These are phyloP conservation scores for Aspergillus sclerotiicarbonarius DNA, from an alignment of 495 filamentous ascomycete genomes.

Conservation along the genomic window DNA sequence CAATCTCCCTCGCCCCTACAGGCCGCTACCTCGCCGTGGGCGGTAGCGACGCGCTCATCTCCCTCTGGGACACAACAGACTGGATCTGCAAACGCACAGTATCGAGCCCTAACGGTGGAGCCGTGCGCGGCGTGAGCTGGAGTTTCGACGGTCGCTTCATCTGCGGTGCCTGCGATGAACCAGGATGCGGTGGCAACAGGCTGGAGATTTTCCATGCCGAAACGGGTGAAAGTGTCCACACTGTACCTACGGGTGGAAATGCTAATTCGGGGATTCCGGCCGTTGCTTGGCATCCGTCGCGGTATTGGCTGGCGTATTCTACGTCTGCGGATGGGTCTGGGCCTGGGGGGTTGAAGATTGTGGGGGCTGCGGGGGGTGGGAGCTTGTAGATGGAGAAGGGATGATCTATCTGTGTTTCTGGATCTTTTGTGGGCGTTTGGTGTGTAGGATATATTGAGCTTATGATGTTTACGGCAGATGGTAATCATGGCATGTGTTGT, in stretches of 20 bases:
- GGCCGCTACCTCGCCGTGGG: constrained; percentile 83
- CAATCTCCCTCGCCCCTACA: constrained; percentile 69
- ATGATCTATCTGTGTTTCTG: background rate
- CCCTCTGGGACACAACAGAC: constrained; percentile 88
- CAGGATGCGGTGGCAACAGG: constrained; percentile 43
- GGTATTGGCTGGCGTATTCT: constrained; percentile 90
- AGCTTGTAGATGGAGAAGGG: constrained; percentile 23
- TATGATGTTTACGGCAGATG: background rate
- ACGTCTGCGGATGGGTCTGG: constrained; percentile 73
- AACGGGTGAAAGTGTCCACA: constrained; percentile 81
- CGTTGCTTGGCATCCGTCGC: constrained; percentile 86
- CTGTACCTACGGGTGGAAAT: constrained; percentile 63
- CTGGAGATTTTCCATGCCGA: constrained; percentile 80
- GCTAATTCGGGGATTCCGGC: constrained; percentile 50
- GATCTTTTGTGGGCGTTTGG: background rate
- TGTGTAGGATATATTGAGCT: background rate
- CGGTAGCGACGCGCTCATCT: constrained; percentile 82
- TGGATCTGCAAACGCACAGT: constrained; percentile 87
- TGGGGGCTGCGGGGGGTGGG: constrained; percentile 57
- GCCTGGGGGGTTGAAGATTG: constrained; percentile 76
- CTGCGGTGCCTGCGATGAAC: constrained; percentile 81
- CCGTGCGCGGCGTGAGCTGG: constrained; percentile 83
- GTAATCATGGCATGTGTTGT: background rate
- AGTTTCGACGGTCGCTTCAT: constrained; percentile 89
- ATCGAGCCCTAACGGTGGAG: constrained; percentile 65